phyloP scores from a whole-genome alignment of 768 basidiomycete genomes.

The Lentinula lateritia region DNA sequence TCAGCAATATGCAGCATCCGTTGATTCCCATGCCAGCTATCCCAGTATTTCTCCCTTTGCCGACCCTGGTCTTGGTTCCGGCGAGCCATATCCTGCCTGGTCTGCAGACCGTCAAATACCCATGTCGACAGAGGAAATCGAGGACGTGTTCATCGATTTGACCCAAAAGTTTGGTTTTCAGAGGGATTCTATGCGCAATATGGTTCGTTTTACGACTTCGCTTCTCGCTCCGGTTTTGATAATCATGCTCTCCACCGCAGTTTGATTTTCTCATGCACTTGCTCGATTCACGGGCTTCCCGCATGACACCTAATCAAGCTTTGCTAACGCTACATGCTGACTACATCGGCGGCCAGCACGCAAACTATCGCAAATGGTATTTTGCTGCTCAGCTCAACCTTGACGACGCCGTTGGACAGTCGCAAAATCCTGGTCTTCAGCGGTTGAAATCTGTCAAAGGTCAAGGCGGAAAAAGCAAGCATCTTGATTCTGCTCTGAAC shows the following conservation, averaged over 20 bases:
- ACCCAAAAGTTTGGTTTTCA: conserved; percentile 99
- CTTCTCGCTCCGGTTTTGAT: background rate
- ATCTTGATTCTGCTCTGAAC: conserved; percentile 88
- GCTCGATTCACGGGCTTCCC: conserved; percentile 95
- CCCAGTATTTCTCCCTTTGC: conserved; percentile 55
- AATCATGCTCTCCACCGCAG: conserved; percentile 29
- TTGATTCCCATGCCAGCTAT: conserved; percentile 56
- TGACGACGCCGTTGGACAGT: conserved; percentile 95
- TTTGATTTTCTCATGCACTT: conserved; percentile 98
- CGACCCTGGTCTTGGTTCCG: conserved; percentile 43
- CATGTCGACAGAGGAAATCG: conserved; percentile 96
- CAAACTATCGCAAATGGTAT: conserved; percentile 99
- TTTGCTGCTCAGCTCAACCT: conserved; percentile 99
- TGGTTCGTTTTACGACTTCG: conserved; percentile 37
- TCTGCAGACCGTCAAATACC: conserved; percentile 88
- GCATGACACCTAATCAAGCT: conserved; percentile 96
- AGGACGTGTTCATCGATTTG: conserved; percentile 97
- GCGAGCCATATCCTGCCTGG: conserved; percentile 93
- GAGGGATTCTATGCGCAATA: conserved; percentile 92
- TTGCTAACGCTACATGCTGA: conserved; percentile 96
- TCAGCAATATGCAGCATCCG: conserved; percentile 50
- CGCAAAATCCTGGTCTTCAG: conserved; percentile 89
- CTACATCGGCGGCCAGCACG: conserved; percentile 97
- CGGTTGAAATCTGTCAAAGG: conserved; percentile 82
- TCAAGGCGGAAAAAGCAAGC: conserved; percentile 56